Percentiles rank a stretch among this genome's conserved stretches.
These are phyloP conservation scores for Aleurites moluccanus DNA, from an alignment of 441 rosid species.

Conservation along the genomic window DNA sequence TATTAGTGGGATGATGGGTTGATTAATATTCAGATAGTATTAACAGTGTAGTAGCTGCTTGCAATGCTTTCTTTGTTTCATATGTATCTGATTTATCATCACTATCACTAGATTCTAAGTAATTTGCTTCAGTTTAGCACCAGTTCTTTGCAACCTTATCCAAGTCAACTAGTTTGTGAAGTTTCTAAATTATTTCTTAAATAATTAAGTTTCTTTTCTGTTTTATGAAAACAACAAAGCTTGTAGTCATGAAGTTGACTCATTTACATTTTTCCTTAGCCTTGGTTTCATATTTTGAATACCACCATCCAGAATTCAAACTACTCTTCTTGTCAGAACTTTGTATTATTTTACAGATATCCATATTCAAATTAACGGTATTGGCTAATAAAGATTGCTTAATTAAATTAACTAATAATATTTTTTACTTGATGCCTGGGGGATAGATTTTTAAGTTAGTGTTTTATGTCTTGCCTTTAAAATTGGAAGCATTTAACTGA, in stretches of 20 bases:
- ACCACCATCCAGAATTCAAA: not conserved
- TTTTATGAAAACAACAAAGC: not conserved
- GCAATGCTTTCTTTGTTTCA: constrained; percentile 1
- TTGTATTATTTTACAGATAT: not conserved
- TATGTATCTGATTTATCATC: not conserved
- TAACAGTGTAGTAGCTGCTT: not conserved
- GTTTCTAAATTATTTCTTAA: not conserved
- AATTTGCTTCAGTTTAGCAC: constrained; percentile 13
- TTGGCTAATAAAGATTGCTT: not conserved
- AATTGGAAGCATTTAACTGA: constrained; percentile 4
- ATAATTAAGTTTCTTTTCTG: not conserved
- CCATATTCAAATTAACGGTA: not conserved
- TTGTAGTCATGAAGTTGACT: not conserved
- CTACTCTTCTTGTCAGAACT: not conserved
- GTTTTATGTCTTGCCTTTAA: not conserved
- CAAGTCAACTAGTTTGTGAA: not conserved
- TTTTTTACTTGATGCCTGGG: not conserved
- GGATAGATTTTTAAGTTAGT: not conserved
- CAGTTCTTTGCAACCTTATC: not conserved
- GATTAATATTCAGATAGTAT: not conserved
- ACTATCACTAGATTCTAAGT: not conserved
- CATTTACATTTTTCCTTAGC: not conserved
- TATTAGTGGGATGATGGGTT: constrained; percentile 1
- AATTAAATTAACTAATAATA: not conserved
- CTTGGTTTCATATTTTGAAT: not conserved